Conservation (phyloP, 768 basidiomycete genomes). For the Hygrophoropsis aurantiaca region DNA sequence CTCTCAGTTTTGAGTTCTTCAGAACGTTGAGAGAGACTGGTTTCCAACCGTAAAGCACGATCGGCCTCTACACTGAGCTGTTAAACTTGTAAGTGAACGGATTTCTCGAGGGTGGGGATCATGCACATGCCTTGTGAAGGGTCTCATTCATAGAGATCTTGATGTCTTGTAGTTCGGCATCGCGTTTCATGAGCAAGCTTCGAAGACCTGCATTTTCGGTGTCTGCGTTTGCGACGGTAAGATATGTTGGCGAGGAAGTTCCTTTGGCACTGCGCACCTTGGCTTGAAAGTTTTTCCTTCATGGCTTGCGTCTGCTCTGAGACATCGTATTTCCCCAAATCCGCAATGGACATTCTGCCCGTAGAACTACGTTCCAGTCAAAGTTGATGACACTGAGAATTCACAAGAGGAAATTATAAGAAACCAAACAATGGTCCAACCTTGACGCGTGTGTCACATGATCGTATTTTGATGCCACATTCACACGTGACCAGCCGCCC, state of each 20-base stretch:
- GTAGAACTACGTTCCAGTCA: no score
- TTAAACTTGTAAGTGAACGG: slow-evolving; percentile 6
- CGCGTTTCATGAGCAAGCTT: slow-evolving; percentile 34
- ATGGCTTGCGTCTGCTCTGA: slow-evolving; percentile 36
- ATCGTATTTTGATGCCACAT: slow-evolving; percentile 23
- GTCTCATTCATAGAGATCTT: slow-evolving; percentile 34
- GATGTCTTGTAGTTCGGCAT: slow-evolving; percentile 35
- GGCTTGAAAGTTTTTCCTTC: slow-evolving; percentile 36
- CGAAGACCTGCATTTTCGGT: slow-evolving; percentile 34
- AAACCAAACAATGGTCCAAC: slow-evolving; percentile 25
- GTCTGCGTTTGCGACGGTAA: slow-evolving; percentile 22
- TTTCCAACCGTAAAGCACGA: slow-evolving; percentile 55
- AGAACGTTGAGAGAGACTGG: slow-evolving; percentile 45
- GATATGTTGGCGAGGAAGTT: not conserved
- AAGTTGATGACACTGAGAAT: no score
- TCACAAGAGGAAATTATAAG: no score
- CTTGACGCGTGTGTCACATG: slow-evolving; percentile 33
- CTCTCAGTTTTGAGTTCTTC: slow-evolving; percentile 60
- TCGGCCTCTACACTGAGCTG: slow-evolving; percentile 60
- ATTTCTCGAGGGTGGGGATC: slow-evolving; percentile 1
- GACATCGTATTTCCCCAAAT: slow-evolving; percentile 39
- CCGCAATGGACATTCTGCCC: slow-evolving; percentile 35
- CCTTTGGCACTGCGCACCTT: slow-evolving; percentile 26
- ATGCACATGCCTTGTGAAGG: slow-evolving; percentile 32
- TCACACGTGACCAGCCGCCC: no score